A percentile compares a stretch with the other conserved stretches of the same genome.
Evolutionary conservation across 179 eudicot species (phyloP).

Genomic region (Nepenthes alata): DNA sequence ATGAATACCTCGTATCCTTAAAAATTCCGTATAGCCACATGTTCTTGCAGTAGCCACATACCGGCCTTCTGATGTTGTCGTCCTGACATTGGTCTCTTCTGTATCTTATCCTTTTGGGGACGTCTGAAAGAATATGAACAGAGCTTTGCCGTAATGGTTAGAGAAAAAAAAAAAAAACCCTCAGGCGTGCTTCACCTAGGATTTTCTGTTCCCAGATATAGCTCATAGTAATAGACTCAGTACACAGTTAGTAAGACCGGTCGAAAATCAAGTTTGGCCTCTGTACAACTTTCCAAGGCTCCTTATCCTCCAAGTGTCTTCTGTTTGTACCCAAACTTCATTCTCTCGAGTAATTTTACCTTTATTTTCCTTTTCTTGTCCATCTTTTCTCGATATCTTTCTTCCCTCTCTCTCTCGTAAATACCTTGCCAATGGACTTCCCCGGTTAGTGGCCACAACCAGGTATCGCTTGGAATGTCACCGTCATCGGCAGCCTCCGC

Average conservation of each 20-base stretch:
- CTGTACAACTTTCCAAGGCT: background rate
- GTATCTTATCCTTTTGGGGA: background rate
- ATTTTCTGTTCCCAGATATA: background rate
- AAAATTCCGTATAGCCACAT: background rate
- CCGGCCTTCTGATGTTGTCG: background rate
- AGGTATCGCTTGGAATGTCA: constrained; percentile 44
- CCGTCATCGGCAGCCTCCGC: constrained; percentile 90
- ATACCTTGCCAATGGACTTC: constrained; percentile 94
- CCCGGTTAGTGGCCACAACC: constrained; percentile 97
- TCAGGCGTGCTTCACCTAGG: background rate
- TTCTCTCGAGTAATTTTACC: constrained; percentile 67
- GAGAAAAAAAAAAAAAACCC: background rate
- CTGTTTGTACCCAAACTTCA: constrained; percentile 70
- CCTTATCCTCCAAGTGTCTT: constrained; percentile 32
- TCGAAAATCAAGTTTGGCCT: background rate
- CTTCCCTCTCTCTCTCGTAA: constrained; percentile 88
- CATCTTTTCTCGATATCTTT: constrained; percentile 79
- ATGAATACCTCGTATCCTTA: background rate
- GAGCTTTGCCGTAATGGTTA: background rate
- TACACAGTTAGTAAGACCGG: background rate
- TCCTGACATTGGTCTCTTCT: background rate
- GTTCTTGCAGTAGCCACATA: background rate
- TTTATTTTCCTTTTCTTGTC: constrained; percentile 82
- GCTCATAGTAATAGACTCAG: background rate
- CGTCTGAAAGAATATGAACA: background rate